Evolutionary conservation across 805 yeast species (phyloP).

Genomic region (Candida succiphila): DNA sequence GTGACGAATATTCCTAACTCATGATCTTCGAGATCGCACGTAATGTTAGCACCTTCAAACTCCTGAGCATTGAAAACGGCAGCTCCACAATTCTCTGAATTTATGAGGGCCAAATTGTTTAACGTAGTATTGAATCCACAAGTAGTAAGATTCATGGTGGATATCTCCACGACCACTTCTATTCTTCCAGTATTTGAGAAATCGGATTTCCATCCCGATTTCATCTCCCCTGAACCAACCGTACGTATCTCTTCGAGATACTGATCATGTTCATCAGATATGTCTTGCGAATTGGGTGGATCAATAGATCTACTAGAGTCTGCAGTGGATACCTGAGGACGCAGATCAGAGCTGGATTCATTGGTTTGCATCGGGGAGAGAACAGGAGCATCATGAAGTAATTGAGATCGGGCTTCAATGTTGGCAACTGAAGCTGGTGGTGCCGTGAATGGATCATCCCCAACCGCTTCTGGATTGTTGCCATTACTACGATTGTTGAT

Average conservation of each 20-base stretch:
- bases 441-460: constrained; percentile 6
- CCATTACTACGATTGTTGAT: not conserved
- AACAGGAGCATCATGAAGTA: not conserved
- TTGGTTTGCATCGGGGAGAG: not conserved
- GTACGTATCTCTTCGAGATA: constrained; percentile 68
- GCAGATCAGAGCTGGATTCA: not conserved
- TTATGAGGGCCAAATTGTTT: constrained; percentile 18
- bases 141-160: constrained; percentile 48
- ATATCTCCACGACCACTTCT: constrained; percentile 67
- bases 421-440: constrained; percentile 11
- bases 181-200: constrained; percentile 69
- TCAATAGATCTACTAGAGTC: not conserved
- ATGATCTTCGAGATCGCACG: constrained; percentile 80
- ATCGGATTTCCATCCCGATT: constrained; percentile 94
- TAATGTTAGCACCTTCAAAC: constrained; percentile 35
- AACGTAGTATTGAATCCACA: constrained; percentile 27
- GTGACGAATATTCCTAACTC: constrained; percentile 65
- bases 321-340: not conserved
- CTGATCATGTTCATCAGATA: constrained; percentile 18
- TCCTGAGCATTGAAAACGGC: constrained; percentile 17
- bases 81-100: constrained; percentile 22
- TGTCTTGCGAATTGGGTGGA: constrained; percentile 4
- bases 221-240: constrained; percentile 70
- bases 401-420: too few relatives aligned
- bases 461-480: not conserved